Conservation (phyloP, 805 yeast species). For the Suhomyces sp. region DNA sequence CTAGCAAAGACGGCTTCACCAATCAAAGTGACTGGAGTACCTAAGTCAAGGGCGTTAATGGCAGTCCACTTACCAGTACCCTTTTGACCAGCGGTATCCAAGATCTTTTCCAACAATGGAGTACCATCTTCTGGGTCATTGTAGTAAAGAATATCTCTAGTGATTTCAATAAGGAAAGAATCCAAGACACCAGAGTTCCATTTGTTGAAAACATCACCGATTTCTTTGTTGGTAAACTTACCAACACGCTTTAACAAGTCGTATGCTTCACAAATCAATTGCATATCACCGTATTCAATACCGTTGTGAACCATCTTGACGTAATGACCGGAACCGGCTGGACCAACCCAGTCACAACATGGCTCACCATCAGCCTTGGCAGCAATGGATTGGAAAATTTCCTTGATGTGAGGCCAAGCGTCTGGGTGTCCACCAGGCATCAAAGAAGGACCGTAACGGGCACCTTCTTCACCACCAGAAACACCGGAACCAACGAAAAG, state of each 20-base stretch:
- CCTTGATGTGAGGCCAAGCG: conserved; percentile 99
- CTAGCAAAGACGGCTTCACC: conserved; percentile 99
- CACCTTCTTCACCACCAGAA: conserved; percentile 99
- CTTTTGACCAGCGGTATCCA: conserved; percentile 98
- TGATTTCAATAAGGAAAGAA: conserved; percentile 94
- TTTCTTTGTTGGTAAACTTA: conserved; percentile 86
- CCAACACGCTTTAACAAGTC: conserved; percentile 94
- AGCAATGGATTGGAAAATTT: conserved; percentile 91
- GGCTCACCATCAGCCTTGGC: conserved; percentile 99
- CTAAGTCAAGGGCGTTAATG: conserved; percentile 93
- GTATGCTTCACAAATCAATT: conserved; percentile 96
- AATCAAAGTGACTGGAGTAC: conserved; percentile 96
- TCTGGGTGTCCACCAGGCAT: conserved; percentile 99
- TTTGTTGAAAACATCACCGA: conserved; percentile 83
- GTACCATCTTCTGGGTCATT: conserved; percentile 83
- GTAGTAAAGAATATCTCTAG: conserved; percentile 89
- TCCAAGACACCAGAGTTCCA: conserved; percentile 98
- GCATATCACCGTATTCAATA: conserved; percentile 99
- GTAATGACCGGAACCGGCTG: conserved; percentile 98
- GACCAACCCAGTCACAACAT: conserved; percentile 99
- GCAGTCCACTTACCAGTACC: conserved; percentile 99
- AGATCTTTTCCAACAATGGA: conserved; percentile 93
- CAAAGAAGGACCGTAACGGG: conserved; percentile 97
- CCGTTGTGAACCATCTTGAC: conserved; percentile 99
- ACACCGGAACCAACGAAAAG: conserved; percentile 98